These are phyloP conservation scores for Penicillium silybi DNA, from an alignment of 495 filamentous ascomycete species.

Conservation along the genomic window DNA sequence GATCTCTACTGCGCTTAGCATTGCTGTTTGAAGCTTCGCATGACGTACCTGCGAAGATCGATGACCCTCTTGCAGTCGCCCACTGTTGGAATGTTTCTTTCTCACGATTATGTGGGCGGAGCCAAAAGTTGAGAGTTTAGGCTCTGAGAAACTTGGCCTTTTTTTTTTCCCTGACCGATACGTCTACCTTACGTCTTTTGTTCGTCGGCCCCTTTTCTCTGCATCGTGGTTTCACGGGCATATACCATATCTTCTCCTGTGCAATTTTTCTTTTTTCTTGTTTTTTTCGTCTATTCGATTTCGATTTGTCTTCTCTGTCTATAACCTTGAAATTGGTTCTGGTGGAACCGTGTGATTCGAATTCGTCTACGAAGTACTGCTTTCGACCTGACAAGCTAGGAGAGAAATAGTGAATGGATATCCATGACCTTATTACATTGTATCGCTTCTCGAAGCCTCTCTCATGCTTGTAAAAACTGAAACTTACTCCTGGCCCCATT, in stretches of 20 bases:
- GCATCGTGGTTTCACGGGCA: neutral
- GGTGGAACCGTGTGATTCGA: neutral
- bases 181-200: neutral
- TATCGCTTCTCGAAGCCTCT: neutral
- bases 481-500: too few species aligned
- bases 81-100: neutral
- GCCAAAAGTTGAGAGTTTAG: neutral
- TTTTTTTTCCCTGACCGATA: neutral
- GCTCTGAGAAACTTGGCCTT: neutral
- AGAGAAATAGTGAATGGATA: neutral
- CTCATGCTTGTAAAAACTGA: too few species aligned
- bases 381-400: neutral
- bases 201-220: neutral
- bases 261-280: neutral
- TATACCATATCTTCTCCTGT: neutral
- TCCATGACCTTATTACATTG: neutral
- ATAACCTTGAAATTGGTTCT: neutral
- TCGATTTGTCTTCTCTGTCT: neutral
- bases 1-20: neutral
- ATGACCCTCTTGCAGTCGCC: neutral
- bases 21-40: constrained; percentile 16
- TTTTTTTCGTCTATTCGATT: neutral
- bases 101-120: neutral
- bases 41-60: constrained; percentile 20
- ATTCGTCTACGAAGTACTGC: neutral